These are phyloP conservation scores for Hymenoscyphus repandus DNA, from an alignment of 2,329 filamentous ascomycete species.

Conservation along the genomic window DNA sequence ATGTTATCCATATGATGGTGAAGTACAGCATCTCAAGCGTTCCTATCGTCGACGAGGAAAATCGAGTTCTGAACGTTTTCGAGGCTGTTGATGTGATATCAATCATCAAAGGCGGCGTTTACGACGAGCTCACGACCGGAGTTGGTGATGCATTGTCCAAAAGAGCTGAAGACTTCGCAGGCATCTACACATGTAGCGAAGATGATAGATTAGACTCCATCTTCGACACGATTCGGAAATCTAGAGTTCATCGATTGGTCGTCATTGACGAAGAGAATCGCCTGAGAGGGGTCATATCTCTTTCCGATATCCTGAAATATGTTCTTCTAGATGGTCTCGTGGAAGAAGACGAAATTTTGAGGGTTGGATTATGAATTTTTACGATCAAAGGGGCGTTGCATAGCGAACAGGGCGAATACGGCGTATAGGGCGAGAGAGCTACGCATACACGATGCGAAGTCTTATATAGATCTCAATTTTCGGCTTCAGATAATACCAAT, in stretches of 20 bases:
- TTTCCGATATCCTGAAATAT: conserved; percentile 96
- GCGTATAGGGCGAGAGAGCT: conserved; percentile 27
- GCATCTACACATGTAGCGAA: conserved; percentile 92
- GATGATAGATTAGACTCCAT: conserved; percentile 92
- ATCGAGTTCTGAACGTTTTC: conserved; percentile 85
- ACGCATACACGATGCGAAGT: conserved; percentile 20
- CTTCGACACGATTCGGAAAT: conserved; percentile 94
- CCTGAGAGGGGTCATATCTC: conserved; percentile 81
- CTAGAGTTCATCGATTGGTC: conserved; percentile 85
- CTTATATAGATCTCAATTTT: conserved; percentile 27
- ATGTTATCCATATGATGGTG: conserved; percentile 91
- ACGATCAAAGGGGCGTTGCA: conserved; percentile 29
- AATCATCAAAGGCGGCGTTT: conserved; percentile 86
- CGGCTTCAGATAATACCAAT: conserved; percentile 26
- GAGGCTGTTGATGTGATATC: conserved; percentile 97
- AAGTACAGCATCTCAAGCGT: conserved; percentile 91
- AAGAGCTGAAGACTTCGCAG: conserved; percentile 83
- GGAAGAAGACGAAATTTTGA: conserved; percentile 22
- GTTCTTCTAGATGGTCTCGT: conserved; percentile 62
- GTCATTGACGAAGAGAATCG: conserved; percentile 87
- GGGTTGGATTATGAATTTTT: conserved; percentile 19
- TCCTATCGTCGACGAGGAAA: conserved; percentile 78
- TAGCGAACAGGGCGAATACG: conserved; percentile 28
- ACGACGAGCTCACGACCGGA: conserved; percentile 81
- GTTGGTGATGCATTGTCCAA: conserved; percentile 88